Base-by-base conservation (phyloP, 805 yeast species). In the Teunomyces kruisii region DNA sequence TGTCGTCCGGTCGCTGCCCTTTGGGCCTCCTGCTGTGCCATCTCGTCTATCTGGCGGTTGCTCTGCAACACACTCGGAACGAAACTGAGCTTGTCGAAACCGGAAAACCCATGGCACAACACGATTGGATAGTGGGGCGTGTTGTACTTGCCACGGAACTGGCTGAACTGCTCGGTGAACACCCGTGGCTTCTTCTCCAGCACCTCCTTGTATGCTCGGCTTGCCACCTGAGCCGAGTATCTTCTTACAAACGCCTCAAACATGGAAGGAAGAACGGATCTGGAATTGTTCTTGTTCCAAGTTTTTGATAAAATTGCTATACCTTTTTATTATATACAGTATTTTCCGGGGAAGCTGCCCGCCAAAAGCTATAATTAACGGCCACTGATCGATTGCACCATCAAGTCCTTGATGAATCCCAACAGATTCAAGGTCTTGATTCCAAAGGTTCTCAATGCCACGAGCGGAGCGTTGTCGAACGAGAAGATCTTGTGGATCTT, bases 401-500 rank as follows among this genome's bases (percentile, higher is more conserved):
- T 77, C 40, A 82, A 57, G 50, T 83, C 81, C 66, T 92, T 92
- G 41, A 89, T 62, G 45, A 81, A 76, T 2, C 78, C 80, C 26
- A 88, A 50, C 38, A 70, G 72, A 62, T 92, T 86, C 33, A 90
- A 74, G 1, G 81, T 52, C 46, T 81, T 82, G 53, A 92, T 76
- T 0, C 99, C 99, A 19, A 83, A 54, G 1, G 92, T 79, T 56
- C 98, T 75, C 27, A 83, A 66, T 35, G 79, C 75, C 26, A 91
- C 97, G 4, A 92, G 54, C 1, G 97, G 96, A 37, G 74, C 72
- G 47, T 74, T 78, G 51, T 83, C 88, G 1, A 87, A 83, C 6
- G 88, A 74, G 59, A 91, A 92, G 19, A 94, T 67, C 66, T 92
- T 94, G 67, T 91, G 96, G 48, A 94, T 68, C 64, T 90, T 90